Conservation (phyloP, 208 protist genomes). For the Vickermania spadyakhi region DNA sequence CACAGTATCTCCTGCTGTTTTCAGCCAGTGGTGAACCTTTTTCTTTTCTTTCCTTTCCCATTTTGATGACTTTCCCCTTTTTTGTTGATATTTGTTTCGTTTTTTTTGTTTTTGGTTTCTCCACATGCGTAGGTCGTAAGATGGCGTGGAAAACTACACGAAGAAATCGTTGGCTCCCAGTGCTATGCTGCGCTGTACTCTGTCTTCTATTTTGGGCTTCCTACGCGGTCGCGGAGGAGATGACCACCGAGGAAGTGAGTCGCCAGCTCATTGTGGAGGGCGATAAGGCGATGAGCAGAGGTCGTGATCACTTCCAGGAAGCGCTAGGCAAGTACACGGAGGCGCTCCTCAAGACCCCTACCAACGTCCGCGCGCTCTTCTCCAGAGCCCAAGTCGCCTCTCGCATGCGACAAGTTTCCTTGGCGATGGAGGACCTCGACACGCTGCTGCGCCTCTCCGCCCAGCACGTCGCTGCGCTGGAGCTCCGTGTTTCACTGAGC, state of each 20-base stretch:
- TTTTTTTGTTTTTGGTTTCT: no score
- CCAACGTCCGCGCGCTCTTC: constrained; percentile 53
- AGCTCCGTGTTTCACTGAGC: constrained; percentile 43
- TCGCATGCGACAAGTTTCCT: constrained; percentile 37
- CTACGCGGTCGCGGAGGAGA: constrained; percentile 5
- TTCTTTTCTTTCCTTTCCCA: no score
- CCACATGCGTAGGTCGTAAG: no score
- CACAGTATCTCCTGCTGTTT: no score
- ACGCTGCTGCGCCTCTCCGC: constrained; percentile 26
- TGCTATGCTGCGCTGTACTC: no score
- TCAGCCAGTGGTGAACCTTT: no score
- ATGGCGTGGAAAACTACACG: no score
- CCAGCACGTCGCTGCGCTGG: constrained; percentile 33
- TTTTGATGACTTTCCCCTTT: no score
- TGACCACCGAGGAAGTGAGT: constrained; percentile 15
- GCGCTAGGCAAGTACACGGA: constrained; percentile 82
- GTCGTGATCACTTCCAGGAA: constrained; percentile 60
- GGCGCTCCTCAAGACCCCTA: constrained; percentile 40
- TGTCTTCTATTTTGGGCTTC: constrained; percentile 3
- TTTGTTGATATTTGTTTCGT: no score
- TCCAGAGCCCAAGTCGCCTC: constrained; percentile 71
- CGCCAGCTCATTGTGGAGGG: constrained; percentile 45
- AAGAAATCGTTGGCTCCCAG: no score
- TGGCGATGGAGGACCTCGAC: constrained; percentile 50
- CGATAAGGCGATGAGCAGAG: constrained; percentile 55